Conservation (phyloP, 768 basidiomycete species). For the Agrocybe praecox region DNA sequence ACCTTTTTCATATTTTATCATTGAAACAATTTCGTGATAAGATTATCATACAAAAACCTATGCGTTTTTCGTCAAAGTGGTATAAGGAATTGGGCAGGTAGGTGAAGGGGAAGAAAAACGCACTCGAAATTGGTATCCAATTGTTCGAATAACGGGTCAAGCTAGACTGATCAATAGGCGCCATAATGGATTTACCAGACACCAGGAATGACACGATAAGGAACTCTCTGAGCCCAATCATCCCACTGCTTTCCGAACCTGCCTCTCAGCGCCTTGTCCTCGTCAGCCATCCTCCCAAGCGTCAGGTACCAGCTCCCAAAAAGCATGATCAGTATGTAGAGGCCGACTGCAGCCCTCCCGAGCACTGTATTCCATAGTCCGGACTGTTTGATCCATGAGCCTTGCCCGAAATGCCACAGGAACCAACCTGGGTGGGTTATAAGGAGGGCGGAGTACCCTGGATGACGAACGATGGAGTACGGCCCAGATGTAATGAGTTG, state of each 20-base stretch:
- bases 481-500: conserved; percentile 43
- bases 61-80: too few relatives aligned
- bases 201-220: conserved; percentile 9
- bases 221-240: conserved; percentile 9
- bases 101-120: too few relatives aligned
- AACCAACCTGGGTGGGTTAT: conserved; percentile 15
- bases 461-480: conserved; percentile 46
- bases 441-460: conserved; percentile 42
- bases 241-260: conserved; percentile 14
- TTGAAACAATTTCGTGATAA: too few relatives aligned
- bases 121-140: too few relatives aligned
- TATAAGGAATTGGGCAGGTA: too few relatives aligned
- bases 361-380: conserved; percentile 27
- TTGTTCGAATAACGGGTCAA: too few relatives aligned
- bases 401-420: conserved; percentile 11
- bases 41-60: too few relatives aligned
- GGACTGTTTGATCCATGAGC: conserved; percentile 20
- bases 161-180: not conserved
- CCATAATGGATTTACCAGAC: not conserved
- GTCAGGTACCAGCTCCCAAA: conserved; percentile 13
- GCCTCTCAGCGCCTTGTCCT: conserved; percentile 11
- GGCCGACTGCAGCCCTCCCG: conserved; percentile 26
- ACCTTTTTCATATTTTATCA: too few relatives aligned
- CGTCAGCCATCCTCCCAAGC: conserved; percentile 14
- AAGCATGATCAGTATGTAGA: conserved; percentile 18